Conservation (phyloP, 1,284 basidiomycete species). For the Butyriboletus pseudospeciosus region DNA sequence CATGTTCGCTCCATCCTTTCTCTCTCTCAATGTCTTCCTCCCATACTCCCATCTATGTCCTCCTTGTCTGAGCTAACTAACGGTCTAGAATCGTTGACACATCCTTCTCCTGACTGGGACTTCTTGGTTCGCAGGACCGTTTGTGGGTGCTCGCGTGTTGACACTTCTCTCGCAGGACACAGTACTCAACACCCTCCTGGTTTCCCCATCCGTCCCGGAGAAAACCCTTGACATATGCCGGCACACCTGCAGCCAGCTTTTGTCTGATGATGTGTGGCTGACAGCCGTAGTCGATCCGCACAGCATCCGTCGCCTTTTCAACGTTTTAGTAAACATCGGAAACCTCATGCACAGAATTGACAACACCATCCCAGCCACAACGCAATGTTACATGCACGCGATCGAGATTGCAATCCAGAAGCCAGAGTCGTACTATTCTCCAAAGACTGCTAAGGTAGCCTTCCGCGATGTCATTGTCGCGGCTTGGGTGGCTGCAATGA, state of each 20-base stretch:
- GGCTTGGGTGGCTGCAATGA: slow-evolving; percentile 30
- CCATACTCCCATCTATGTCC: slow-evolving; percentile 20
- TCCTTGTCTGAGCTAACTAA: slow-evolving; percentile 27
- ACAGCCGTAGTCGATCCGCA: slow-evolving; percentile 22
- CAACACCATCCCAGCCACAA: slow-evolving; percentile 31
- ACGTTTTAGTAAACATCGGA: slow-evolving; percentile 34
- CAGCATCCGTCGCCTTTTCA: slow-evolving; percentile 31
- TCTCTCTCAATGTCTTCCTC: slow-evolving; percentile 24
- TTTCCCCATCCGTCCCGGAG: slow-evolving; percentile 28
- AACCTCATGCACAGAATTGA: slow-evolving; percentile 37
- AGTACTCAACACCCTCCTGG: slow-evolving; percentile 23
- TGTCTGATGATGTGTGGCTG: slow-evolving; percentile 26
- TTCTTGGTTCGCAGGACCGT: slow-evolving; percentile 24
- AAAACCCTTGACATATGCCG: slow-evolving; percentile 29
- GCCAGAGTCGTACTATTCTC: slow-evolving; percentile 18
- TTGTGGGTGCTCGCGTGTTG: slow-evolving; percentile 7
- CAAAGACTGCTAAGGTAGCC: slow-evolving; percentile 18
- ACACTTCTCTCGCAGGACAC: slow-evolving; percentile 22
- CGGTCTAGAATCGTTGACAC: slow-evolving; percentile 23
- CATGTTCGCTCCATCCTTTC: slow-evolving; percentile 19
- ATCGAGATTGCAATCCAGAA: slow-evolving; percentile 36
- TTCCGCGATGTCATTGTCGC: slow-evolving; percentile 37
- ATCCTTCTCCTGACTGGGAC: slow-evolving; percentile 31
- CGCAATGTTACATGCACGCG: slow-evolving; percentile 33
- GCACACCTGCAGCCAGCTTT: slow-evolving; percentile 31